Evolutionary conservation across 2,329 filamentous ascomycete species (phyloP), one percentile per base, ranked within the genome.

Genomic region (Chaetoscypha palmicola): DNA sequence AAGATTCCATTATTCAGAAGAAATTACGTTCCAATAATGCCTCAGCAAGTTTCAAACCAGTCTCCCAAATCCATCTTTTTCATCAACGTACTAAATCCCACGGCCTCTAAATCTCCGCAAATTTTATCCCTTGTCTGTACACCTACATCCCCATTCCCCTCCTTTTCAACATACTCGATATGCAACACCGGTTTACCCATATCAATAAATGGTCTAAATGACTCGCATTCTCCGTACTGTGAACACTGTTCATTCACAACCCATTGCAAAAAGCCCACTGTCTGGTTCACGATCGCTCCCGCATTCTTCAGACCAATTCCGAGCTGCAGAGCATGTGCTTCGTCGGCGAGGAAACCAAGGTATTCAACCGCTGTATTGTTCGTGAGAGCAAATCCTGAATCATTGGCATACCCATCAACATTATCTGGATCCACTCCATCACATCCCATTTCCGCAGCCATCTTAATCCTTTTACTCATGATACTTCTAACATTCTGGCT

Each of bases 371-470:
- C 16, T 19, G n/a, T 36, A 1, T 5, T 24, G 2, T 5, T 33
- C 2, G 21, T 43, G 5, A 36, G 31, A 20, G 11, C 5, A 2
- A 36, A 28, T 45, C 81, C 82, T 10, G 76, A 63, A 19, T 17
- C 14, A 54, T 84, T 83, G 59, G 74, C 71, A 58, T 76, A 84
- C 5, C 71, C 79, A 56, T 84, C 81, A 5, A 85, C 72, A 51
- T 85, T 86, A 57, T 85, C 81, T 0, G 80, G 77, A 56, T 86
- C 81, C 5, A 85, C 74, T 5, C 74, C 82, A 54, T 82, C 73
- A 52, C 81, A 85, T 5, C 78, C 77, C 58, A 83, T 83, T 21
- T 68, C 45, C n/a, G 62, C 62, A 0, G 83, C 82, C 26, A 78
- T 55, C 38, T 74, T 67, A 26, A 86, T 72, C 16, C 82, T 71